Base-by-base conservation (phyloP, 2,329 filamentous ascomycete genomes). In the Tolypocladium ophioglossoides region DNA sequence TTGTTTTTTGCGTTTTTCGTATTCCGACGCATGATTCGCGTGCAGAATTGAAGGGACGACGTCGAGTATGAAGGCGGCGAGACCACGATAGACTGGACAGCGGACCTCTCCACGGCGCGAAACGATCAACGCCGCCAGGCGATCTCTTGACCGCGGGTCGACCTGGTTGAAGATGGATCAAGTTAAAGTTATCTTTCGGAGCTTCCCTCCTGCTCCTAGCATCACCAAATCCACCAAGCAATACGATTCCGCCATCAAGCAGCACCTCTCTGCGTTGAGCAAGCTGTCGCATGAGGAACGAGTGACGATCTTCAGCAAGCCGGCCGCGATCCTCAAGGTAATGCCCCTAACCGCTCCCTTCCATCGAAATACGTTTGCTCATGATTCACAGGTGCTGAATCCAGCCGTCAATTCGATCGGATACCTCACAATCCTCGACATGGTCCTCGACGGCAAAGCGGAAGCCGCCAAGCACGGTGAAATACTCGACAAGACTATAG, bases 331-430 rank as follows among this genome's bases (percentile, higher is more conserved):
- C 7, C 66, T 82, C 4, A 61, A 73, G 58, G 78, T 75, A 63
- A 38, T 18, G 18, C 51, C 18, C 18, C 7, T 27, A 6, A 14
- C 14, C n/a, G 20, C 7, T 22, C 34, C 27, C 9, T 7, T 32
- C 32, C 20, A n/a, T 9, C 2, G 24, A 20, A n/a, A 22, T 5
- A 3, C 11, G 9, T 18, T 32, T 20, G 4, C 41, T 34, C 34
- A 68, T 53, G 3, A 14, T 18, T 39, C 39, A 10, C 50, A 82
- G 75, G 62, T 68, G 14, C 63, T 82, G 30, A 64, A 81, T 57
- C 77, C 79, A 1, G 65, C 70, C 9, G 54, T 68, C 47, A 70
- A 83, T 60, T 77, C 79, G 9, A 72, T 80, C 53, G 78, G 78
- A 27, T 79, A 75, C 61, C 70, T 81, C 35, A 63, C 68, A 52